A percentile compares a stretch with the other conserved stretches of the same genome.
Conservation (phyloP, 768 basidiomycete species). For the Kwoniella sp. region DNA sequence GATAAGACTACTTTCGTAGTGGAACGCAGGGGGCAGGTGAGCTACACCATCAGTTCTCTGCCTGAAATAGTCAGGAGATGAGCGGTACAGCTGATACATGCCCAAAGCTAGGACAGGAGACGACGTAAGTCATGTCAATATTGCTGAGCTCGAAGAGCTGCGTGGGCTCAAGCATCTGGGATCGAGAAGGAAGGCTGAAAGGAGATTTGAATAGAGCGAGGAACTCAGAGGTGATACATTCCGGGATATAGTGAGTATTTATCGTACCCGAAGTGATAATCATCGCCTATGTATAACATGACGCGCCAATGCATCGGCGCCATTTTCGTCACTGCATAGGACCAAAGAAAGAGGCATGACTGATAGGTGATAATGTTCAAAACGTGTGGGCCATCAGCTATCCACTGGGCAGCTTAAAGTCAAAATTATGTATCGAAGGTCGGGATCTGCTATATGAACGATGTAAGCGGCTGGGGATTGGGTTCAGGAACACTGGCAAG, state of each 20-base stretch:
- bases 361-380: too few relatives aligned
- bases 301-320: neutral
- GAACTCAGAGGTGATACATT: conserved; percentile 94
- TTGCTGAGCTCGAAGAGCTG: too few relatives aligned
- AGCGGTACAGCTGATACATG: conserved; percentile 7
- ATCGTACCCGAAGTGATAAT: neutral
- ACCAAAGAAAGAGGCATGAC: too few relatives aligned
- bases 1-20: conserved; percentile 75
- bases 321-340: too few relatives aligned
- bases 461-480: conserved; percentile 68
- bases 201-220: conserved; percentile 69
- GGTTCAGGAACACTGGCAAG: conserved; percentile 72
- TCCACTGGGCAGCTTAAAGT: conserved; percentile 79
- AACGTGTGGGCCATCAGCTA: conserved; percentile 62
- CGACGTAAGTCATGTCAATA: conserved; percentile 60
- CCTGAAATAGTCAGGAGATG: neutral
- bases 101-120: conserved; percentile 71
- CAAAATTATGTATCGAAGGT: conserved; percentile 80
- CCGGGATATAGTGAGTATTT: conserved; percentile 58
- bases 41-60: neutral
- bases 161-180: too few relatives aligned
- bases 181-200: too few relatives aligned
- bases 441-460: conserved; percentile 78
- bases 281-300: conserved; percentile 20
- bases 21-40: conserved; percentile 69